Percentiles rank a stretch among this genome's conserved stretches.
These are phyloP conservation scores for Auricularia sp. DNA, from an alignment of 768 basidiomycete genomes.

Conservation along the genomic window DNA sequence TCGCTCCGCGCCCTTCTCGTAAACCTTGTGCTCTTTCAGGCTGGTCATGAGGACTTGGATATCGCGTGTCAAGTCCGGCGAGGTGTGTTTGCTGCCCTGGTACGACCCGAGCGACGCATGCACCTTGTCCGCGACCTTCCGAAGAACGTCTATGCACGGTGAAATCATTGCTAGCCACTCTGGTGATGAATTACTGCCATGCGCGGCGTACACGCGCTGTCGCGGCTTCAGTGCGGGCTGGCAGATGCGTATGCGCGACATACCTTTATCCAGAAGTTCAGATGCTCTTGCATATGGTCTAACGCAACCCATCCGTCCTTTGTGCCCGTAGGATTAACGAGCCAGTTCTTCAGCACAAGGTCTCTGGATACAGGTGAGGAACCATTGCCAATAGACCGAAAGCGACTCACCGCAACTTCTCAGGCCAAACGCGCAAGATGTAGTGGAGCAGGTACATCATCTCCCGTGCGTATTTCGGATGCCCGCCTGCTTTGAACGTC, in stretches of 20 bases:
- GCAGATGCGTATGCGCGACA: neutral
- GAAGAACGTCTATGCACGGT: conserved; percentile 18
- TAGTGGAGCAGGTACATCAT: conserved; percentile 22
- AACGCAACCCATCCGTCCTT: conserved; percentile 17
- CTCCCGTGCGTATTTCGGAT: conserved; percentile 9
- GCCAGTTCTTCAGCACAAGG: conserved; percentile 25
- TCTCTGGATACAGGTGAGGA: conserved; percentile 9
- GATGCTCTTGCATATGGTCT: conserved; percentile 26
- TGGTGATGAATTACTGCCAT: conserved; percentile 21
- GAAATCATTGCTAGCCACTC: conserved; percentile 12
- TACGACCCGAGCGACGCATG: conserved; percentile 18
- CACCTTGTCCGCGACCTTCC: conserved; percentile 17
- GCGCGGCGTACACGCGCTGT: conserved; percentile 21
- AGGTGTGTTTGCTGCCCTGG: conserved; percentile 24
- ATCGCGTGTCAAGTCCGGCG: conserved; percentile 21
- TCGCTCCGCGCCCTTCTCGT: conserved; percentile 14
- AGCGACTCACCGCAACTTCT: conserved; percentile 14
- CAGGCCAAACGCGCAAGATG: conserved; percentile 19
- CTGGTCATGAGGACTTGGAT: conserved; percentile 19
- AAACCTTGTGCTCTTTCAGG: conserved; percentile 16
- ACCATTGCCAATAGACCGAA: neutral
- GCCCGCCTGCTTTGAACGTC: neutral
- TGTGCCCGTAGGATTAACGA: conserved; percentile 21
- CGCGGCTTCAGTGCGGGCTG: neutral
- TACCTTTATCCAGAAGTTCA: conserved; percentile 28